These are phyloP conservation scores for Phytophthora litchii DNA, from an alignment of 352 stramenopile species.

Conservation along the genomic window DNA sequence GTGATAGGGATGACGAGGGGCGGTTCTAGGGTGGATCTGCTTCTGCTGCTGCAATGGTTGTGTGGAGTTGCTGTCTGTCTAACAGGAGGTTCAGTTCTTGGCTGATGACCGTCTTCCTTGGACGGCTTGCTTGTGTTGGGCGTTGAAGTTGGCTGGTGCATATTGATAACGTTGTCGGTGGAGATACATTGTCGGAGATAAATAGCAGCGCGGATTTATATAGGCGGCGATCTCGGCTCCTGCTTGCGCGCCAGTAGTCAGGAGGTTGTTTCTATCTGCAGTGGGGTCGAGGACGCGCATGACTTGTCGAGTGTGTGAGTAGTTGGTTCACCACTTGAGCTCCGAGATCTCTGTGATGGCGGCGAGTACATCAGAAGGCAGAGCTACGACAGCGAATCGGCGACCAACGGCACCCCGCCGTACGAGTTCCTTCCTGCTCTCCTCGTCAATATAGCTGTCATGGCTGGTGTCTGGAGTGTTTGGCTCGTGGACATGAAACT, in stretches of 20 bases:
- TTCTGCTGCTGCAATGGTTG: background rate
- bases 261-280: slow-evolving; percentile 13
- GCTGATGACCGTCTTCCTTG: slow-evolving; percentile 4
- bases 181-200: slow-evolving; percentile 10
- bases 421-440: slow-evolving; percentile 35
- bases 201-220: slow-evolving; percentile 27
- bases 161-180: background rate
- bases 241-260: background rate
- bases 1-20: background rate
- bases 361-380: slow-evolving; percentile 23
- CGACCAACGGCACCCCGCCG: slow-evolving; percentile 45
- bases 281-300: slow-evolving; percentile 6
- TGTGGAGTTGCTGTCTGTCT: background rate
- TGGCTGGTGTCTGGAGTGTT: background rate
- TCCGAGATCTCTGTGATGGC: slow-evolving; percentile 28
- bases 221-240: slow-evolving; percentile 1
- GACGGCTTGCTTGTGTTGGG: background rate
- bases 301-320: background rate
- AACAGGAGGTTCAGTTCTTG: background rate
- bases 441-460: slow-evolving; percentile 17
- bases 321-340: slow-evolving; percentile 22
- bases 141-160: background rate
- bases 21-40: background rate
- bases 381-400: slow-evolving; percentile 33
- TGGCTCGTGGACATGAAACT: slow-evolving; percentile 15